Conservation (phyloP, 1,284 basidiomycete species). For the Austropuccinia psidii region DNA sequence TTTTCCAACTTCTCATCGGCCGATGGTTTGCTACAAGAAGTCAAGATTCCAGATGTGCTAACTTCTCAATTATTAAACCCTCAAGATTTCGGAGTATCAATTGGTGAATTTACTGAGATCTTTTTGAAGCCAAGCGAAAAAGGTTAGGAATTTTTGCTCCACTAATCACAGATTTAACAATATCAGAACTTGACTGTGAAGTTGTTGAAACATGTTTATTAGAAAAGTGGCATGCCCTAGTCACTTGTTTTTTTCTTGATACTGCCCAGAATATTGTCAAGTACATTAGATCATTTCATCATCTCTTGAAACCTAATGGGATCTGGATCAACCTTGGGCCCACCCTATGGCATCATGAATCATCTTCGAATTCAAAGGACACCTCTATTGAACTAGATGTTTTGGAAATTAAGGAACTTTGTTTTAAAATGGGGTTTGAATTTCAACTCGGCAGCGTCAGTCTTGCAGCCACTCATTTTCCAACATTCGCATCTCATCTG, state of each 20-base stretch:
- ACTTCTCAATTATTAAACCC: constrained; percentile 61
- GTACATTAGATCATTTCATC: constrained; percentile 73
- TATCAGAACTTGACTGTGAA: not conserved
- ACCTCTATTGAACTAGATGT: constrained; percentile 28
- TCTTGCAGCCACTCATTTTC: not conserved
- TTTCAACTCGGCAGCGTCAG: constrained; percentile 12
- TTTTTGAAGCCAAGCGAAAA: constrained; percentile 57
- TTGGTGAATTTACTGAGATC: constrained; percentile 87
- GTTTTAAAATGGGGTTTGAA: constrained; percentile 3
- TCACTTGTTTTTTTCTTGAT: constrained; percentile 98
- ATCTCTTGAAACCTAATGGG: constrained; percentile 68
- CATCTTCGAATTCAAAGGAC: constrained; percentile 10
- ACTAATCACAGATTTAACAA: constrained; percentile 41
- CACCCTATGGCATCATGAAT: constrained; percentile 88
- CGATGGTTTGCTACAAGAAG: constrained; percentile 58
- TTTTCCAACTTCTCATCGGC: constrained; percentile 68
- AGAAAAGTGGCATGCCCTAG: constrained; percentile 74
- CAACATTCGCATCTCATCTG: not conserved
- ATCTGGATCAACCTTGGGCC: constrained; percentile 58
- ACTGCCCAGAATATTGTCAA: constrained; percentile 89
- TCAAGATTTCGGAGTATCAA: constrained; percentile 70
- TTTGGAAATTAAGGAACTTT: constrained; percentile 18
- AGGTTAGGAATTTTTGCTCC: constrained; percentile 49
- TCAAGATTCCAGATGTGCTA: constrained; percentile 72
- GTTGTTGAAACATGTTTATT: constrained; percentile 50